Evolutionary conservation across 1,284 basidiomycete genomes (phyloP), one percentile per base, ranked within the genome.

Genomic region (Puccinia polysora): DNA sequence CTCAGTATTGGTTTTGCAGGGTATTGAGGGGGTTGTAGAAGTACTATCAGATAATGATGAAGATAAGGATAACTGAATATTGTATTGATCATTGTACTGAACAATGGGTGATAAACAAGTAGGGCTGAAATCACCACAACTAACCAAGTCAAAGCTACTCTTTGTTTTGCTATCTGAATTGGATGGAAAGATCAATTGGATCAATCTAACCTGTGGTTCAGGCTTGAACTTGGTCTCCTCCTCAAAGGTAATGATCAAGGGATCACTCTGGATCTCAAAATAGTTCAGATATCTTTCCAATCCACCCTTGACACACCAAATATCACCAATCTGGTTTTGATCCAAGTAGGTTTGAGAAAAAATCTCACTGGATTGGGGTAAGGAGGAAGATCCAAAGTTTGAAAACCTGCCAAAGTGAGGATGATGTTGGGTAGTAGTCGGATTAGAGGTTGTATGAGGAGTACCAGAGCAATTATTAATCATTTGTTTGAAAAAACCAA

Each of bases 401-500:
- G 59, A 40, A 32, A 55, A 10, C 28, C 23, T 49, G 25, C 15
- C 30, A 43, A 18, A 8, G 15, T 20, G 49, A 75, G 34, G 36
- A 43, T 45, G 43, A 45, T 47, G 25, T 40, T 50, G 25, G 23
- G 38, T 62, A 1, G 28, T 30, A 43, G 18, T 18, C 10, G 60
- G 59, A 34, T 5, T 49, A 14, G 40, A 25, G 28, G 32, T 6
- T 36, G 53, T 34, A 56, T 45, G 50, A 49, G 60, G 53, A n/a
- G n/a, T n/a, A 32, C 56, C 58, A 30, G 43, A 60, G 1, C 73
- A 53, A 32, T 74, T 73, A 23, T 74, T 75, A 18, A 76, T 72
- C 73, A 75, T 76, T 1, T 76, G 74, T 70, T 76, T 77, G 73
- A 77, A 73, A 14, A 75, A 70, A 4, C 77, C 77, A 38, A 78